A percentile compares a stretch with the other conserved stretches of the same genome.
Conservation (phyloP, 2,329 filamentous ascomycete species). For the Colletotrichum orchidophilum region DNA sequence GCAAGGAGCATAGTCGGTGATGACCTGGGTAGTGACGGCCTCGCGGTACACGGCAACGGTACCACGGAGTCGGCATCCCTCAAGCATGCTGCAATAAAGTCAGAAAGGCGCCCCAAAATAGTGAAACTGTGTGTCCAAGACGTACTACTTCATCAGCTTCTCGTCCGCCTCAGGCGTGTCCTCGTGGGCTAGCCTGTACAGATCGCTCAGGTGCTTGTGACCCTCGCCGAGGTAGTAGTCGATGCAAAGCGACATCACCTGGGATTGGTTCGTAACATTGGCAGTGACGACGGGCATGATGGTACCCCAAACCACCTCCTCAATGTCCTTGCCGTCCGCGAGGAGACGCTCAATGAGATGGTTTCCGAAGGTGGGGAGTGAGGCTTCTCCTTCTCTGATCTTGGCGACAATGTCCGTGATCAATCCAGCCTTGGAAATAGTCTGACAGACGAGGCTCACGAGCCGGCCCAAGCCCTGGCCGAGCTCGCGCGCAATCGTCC, state of each 20-base stretch:
- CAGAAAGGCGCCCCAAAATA: neutral
- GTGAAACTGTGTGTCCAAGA: neutral
- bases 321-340: constrained; percentile 59
- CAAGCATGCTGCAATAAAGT: constrained; percentile 53
- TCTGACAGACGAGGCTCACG: constrained; percentile 62
- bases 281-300: constrained; percentile 65
- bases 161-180: constrained; percentile 62
- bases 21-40: constrained; percentile 44
- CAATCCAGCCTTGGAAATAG: constrained; percentile 53
- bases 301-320: constrained; percentile 65
- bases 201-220: constrained; percentile 57
- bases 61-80: constrained; percentile 63
- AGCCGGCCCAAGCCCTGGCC: constrained; percentile 61
- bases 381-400: constrained; percentile 49
- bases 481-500: constrained; percentile 58
- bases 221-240: constrained; percentile 68
- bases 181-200: constrained; percentile 60
- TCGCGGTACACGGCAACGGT: constrained; percentile 61
- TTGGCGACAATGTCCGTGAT: constrained; percentile 56
- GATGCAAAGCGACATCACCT: constrained; percentile 65
- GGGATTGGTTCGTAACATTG: constrained; percentile 67
- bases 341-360: constrained; percentile 65
- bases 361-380: constrained; percentile 63
- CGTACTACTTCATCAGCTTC: constrained; percentile 45
- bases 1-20: constrained; percentile 40